phyloP scores from a whole-genome alignment of 2,329 filamentous ascomycete species.

The Dactylellina parvicollis region DNA sequence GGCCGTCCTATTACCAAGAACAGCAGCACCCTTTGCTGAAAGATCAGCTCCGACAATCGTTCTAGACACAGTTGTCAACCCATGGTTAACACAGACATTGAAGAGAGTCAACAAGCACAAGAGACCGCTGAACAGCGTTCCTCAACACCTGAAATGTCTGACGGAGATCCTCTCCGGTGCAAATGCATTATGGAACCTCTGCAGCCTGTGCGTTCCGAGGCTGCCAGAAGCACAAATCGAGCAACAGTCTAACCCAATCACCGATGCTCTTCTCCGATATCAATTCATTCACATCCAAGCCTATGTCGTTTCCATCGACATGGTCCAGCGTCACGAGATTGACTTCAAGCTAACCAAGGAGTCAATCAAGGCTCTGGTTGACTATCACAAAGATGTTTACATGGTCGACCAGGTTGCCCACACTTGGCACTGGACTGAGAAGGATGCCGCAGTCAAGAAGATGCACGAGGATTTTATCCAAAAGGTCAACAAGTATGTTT shows the following conservation, averaged over 20 bases:
- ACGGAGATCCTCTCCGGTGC: conserved; percentile 90
- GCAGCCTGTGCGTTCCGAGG: conserved; percentile 53
- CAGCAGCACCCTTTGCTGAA: conserved; percentile 94
- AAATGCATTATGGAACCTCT: conserved; percentile 83
- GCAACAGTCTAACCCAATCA: conserved; percentile 81
- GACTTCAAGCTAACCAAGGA: conserved; percentile 97
- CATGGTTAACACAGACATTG: conserved; percentile 94
- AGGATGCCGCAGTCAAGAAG: conserved; percentile 95
- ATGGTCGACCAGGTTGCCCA: conserved; percentile 87
- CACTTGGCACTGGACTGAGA: conserved; percentile 95
- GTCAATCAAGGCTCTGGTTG: conserved; percentile 89
- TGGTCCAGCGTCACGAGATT: conserved; percentile 96
- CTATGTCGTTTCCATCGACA: conserved; percentile 98
- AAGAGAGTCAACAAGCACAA: conserved; percentile 98
- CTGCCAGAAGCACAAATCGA: conserved; percentile 73
- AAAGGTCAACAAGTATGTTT: conserved; percentile 96
- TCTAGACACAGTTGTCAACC: conserved; percentile 87
- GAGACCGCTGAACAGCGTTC: conserved; percentile 94
- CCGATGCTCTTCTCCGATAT: conserved; percentile 91
- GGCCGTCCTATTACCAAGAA: conserved; percentile 90
- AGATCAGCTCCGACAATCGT: conserved; percentile 95
- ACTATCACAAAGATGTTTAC: conserved; percentile 96
- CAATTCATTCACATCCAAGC: conserved; percentile 93
- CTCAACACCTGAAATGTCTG: conserved; percentile 93
- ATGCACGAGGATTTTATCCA: conserved; percentile 96